phyloP scores from a whole-genome alignment of 2,329 filamentous ascomycete species.

The Akanthomyces lecanii region DNA sequence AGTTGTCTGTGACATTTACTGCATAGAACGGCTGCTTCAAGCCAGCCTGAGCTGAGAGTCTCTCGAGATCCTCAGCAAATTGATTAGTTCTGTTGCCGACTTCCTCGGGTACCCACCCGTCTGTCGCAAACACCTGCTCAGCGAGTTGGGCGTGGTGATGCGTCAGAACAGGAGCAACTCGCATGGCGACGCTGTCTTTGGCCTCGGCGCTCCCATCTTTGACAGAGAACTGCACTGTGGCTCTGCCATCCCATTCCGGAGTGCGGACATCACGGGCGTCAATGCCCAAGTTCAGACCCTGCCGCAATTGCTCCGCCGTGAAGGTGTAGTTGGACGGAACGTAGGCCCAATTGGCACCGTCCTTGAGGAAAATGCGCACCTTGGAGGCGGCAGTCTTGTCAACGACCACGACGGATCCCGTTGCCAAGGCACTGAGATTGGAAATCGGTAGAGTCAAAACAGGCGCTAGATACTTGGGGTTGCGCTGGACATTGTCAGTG shows the following conservation, averaged over 20 bases:
- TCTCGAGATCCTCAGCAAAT: neutral
- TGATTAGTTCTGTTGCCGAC: neutral
- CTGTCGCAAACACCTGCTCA: constrained; percentile 24
- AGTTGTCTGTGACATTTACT: neutral
- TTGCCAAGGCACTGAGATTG: constrained; percentile 17
- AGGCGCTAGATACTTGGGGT: constrained; percentile 29
- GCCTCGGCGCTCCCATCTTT: constrained; percentile 20
- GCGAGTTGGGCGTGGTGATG: constrained; percentile 34
- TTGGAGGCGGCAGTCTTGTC: constrained; percentile 19
- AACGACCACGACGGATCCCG: constrained; percentile 19
- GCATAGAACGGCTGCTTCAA: neutral
- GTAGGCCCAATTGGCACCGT: constrained; percentile 24
- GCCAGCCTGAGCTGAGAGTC: neutral
- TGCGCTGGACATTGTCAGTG: constrained; percentile 28
- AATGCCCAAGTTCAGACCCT: constrained; percentile 31
- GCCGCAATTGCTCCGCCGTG: constrained; percentile 24
- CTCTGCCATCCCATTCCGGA: constrained; percentile 26
- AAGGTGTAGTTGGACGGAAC: constrained; percentile 26
- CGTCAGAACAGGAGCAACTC: constrained; percentile 32
- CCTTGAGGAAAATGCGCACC: constrained; percentile 28
- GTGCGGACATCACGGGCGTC: constrained; percentile 31
- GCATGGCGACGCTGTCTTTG: constrained; percentile 28
- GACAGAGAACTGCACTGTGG: constrained; percentile 29
- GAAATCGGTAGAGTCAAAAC: constrained; percentile 28
- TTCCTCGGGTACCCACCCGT: neutral